Evolutionary conservation across 768 basidiomycete genomes (phyloP).

Genomic region (Paxillus ammoniavirescens): DNA sequence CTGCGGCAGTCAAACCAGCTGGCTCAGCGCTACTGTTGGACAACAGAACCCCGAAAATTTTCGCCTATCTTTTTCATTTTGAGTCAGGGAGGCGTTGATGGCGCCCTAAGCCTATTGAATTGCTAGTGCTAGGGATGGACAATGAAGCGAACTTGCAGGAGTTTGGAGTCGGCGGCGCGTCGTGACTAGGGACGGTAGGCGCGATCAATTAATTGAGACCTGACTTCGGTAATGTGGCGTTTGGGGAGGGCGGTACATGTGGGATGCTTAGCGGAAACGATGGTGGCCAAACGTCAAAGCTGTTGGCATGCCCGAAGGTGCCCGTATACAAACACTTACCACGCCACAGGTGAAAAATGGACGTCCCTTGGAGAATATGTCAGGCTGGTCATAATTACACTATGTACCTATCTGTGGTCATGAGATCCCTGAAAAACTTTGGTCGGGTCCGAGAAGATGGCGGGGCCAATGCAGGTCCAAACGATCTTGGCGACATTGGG

Average conservation of each 20-base stretch:
- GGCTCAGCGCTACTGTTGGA: neutral
- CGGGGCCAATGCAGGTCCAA: too few relatives aligned
- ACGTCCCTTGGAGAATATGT: too few relatives aligned
- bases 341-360: too few relatives aligned
- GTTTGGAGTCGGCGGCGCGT: neutral
- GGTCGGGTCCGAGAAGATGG: too few relatives aligned
- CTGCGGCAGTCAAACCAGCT: neutral
- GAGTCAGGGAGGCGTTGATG: constrained; percentile 1
- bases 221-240: neutral
- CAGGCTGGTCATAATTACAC: too few relatives aligned
- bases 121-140: neutral
- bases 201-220: constrained; percentile 2
- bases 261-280: too few relatives aligned
- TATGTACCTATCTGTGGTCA: too few relatives aligned
- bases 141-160: constrained; percentile 10
- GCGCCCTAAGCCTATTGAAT: neutral
- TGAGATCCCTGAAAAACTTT: too few relatives aligned
- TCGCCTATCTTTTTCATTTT: neutral
- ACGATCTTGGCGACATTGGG: too few relatives aligned
- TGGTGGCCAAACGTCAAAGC: too few relatives aligned
- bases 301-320: too few relatives aligned
- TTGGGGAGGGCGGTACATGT: neutral
- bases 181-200: constrained; percentile 11
- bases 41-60: neutral
- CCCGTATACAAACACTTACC: too few relatives aligned